Evolutionary conservation across 1,284 basidiomycete genomes (phyloP), one percentile per base, ranked within the genome.

Genomic region (Omphalotus olearius): DNA sequence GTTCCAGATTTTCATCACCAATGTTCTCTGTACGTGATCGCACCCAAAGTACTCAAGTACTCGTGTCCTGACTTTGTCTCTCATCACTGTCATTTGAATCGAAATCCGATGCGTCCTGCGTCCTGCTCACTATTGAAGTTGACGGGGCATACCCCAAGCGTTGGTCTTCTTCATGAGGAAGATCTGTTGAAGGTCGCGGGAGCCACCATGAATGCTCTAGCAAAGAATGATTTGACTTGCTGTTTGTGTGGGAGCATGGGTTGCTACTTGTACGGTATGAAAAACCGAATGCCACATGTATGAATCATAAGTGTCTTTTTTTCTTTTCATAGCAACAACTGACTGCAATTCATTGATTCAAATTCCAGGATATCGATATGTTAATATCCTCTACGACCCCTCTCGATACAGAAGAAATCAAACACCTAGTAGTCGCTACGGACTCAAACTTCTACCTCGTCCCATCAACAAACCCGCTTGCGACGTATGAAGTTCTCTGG

Each of bases 161-260:
- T n/a, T n/a, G n/a, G n/a, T n/a, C n/a, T n/a, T 23, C 23, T 23
- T 23, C 23, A 23, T 5, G 23, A 23, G 23, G 23, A 45, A 18
- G 60, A 66, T 23, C 59, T 65, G 5, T 48, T 56, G 28, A 54
- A 48, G 38, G 59, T 57, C 30, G 57, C 61, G 18, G 57, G 59
- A 20, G 56, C 59, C 25, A 52, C 64, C 4, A 41, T 66, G 3
- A 37, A 46, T 7, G 57, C 57, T n/a, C 58, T 70, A 23, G 55
- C 54, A 13, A 42, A 56, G 6, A 38, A 62, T 28, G 59, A 59
- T 4, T 56, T 72, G 20, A 16, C 51, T 6, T 64, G 64, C 30
- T 74, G 69, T 56, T 60, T 74, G 3, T 67, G 69, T 48, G 70
- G 72, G 6, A 67, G 72, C 43, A 61, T 63, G 0, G 73, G 69